Evolutionary conservation across 345 rosid genomes (phyloP).

Genomic region (Melaleuca quinquenervia): DNA sequence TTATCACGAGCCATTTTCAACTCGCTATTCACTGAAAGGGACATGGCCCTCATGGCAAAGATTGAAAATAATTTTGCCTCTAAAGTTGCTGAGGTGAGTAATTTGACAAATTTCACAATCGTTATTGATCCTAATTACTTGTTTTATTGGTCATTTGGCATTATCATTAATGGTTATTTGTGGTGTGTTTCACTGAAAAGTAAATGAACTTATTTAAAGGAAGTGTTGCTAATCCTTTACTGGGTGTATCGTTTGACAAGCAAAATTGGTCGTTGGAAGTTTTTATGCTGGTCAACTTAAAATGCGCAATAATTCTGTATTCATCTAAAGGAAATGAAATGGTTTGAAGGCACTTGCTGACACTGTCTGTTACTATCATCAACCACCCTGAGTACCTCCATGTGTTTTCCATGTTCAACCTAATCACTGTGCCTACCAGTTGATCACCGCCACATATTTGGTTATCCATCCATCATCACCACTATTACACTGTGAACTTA

Average conservation of each 20-base stretch:
- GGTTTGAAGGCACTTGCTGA: not conserved
- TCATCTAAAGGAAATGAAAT: not conserved
- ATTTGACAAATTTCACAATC: not conserved
- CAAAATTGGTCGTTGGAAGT: not conserved
- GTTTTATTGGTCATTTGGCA: not conserved
- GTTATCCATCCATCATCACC: not conserved
- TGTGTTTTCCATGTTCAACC: not conserved
- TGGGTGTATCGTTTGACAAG: not conserved
- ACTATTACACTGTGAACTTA: not conserved
- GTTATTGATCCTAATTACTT: not conserved
- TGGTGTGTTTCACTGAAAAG: not conserved
- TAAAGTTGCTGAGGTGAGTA: constrained; percentile 34
- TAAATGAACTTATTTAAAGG: not conserved
- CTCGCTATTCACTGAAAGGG: constrained; percentile 34
- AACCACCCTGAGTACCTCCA: not conserved
- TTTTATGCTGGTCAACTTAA: not conserved
- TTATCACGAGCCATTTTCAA: constrained; percentile 79
- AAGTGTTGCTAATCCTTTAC: not conserved
- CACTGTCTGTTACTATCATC: not conserved
- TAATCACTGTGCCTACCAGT: not conserved
- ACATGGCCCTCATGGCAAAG: constrained; percentile 47
- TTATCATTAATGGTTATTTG: not conserved
- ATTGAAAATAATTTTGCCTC: constrained; percentile 59
- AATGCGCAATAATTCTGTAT: not conserved
- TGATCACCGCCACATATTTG: not conserved